Evolutionary conservation across 768 basidiomycete species (phyloP), one percentile per base, ranked within the genome.

Genomic region (Mycena metata): DNA sequence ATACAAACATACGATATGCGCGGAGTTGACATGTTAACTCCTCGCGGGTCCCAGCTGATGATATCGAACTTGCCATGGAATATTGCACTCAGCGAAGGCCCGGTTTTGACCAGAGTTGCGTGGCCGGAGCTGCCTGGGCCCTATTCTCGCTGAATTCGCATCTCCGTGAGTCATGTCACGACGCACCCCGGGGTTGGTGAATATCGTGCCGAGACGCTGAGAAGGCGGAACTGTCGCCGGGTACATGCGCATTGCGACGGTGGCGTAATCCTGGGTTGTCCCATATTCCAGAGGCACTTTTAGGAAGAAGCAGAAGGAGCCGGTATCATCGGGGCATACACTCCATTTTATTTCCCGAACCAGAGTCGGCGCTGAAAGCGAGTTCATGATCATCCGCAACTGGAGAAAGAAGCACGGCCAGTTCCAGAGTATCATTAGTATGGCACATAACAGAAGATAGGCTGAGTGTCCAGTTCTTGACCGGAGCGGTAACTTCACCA

Each of bases 1-100:
- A 2, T 8, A 47, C 24, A 16, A 41, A 57, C 60, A 9, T 39
- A 64, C 67, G 67, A 69, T 50, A 69, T 63, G 2, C 67, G 60
- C 6, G 67, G 61, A 16, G 49, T 63, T 5, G 67, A 57, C 67
- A 69, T 63, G 36, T 69, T 69, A 9, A 69, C 61, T 2, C 67
- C 67, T 15, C 67, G 67, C 26, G 67, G 61, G 61, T 69, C 67
- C 67, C 67, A 69, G 56, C 67, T 59, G 16, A 69, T 33, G 24
- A 69, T 58, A 49, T 69, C 67, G 49, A 57, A 69, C 16, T 59
- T 69, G 4, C 67, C 67, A 8, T 52, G n/a, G 16, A 69, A 69
- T 16, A 69, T 49, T 2, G 41, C 49, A 13, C 61, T 64, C 46
- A 43, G 9, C n/a, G 57, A 23, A 3, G 61, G 67, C 3, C 67